Evolutionary conservation across 495 filamentous ascomycete species (phyloP).

Genomic region (Podospora anserina): DNA sequence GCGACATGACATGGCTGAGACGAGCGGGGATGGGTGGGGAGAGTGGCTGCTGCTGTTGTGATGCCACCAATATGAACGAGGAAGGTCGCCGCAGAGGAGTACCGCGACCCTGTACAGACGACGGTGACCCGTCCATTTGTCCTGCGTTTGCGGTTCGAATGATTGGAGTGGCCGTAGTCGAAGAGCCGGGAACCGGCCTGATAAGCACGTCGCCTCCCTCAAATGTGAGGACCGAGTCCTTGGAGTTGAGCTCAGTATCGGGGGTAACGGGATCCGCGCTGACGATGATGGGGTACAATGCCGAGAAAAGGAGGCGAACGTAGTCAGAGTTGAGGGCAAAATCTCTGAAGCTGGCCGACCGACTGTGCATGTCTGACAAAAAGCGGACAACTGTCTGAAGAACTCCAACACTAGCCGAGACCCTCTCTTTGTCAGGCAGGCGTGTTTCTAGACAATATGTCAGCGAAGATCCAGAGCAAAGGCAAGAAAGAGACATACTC

Average conservation of each 20-base stretch:
- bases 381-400: conserved; percentile 75
- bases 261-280: conserved; percentile 77
- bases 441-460: conserved; percentile 27
- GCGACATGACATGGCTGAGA: conserved; percentile 59
- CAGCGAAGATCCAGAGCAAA: conserved; percentile 13
- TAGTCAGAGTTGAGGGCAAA: conserved; percentile 77
- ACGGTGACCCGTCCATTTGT: conserved; percentile 40
- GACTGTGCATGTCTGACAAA: conserved; percentile 68
- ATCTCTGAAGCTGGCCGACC: conserved; percentile 71
- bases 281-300: conserved; percentile 81
- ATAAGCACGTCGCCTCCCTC: conserved; percentile 82
- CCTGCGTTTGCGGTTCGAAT: conserved; percentile 67
- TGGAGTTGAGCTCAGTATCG: conserved; percentile 76
- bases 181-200: conserved; percentile 62
- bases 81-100: conserved; percentile 69
- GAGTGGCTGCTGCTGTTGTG: conserved; percentile 56
- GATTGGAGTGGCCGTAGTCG: conserved; percentile 54
- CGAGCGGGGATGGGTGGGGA: conserved; percentile 56
- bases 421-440: conserved; percentile 45
- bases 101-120: conserved; percentile 43
- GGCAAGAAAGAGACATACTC: conserved; percentile 34
- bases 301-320: conserved; percentile 68
- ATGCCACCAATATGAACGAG: conserved; percentile 74
- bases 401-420: conserved; percentile 52
- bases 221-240: conserved; percentile 74